Conservation (phyloP, 164 flowering plant genomes). For the Buxus sempervirens region DNA sequence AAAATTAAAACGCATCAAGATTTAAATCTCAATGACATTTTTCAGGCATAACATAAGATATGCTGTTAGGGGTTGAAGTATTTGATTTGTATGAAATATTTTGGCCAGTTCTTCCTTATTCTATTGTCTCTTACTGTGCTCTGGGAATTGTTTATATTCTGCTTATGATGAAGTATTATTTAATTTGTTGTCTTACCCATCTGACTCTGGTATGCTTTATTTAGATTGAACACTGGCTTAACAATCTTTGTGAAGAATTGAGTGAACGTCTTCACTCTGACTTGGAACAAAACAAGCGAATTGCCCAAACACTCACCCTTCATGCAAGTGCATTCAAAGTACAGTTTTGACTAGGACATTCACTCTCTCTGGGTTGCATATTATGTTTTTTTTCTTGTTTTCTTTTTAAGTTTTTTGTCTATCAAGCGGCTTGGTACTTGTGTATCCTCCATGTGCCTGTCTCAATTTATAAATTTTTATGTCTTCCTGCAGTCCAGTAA, state of each 20-base stretch:
- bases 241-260: slow-evolving; percentile 84
- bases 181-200: not conserved
- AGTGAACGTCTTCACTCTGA: slow-evolving; percentile 77
- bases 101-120: not conserved
- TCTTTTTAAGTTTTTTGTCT: not conserved
- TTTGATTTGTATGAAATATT: not conserved
- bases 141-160: not conserved
- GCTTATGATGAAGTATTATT: not conserved
- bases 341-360: not conserved
- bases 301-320: slow-evolving; percentile 76
- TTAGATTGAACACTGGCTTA: slow-evolving; percentile 86
- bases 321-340: slow-evolving; percentile 86
- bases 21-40: too few species aligned
- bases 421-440: not conserved
- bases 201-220: slow-evolving; percentile 10
- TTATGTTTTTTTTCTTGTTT: not conserved
- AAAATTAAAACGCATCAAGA: too few species aligned
- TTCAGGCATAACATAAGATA: too few species aligned
- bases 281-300: slow-evolving; percentile 72
- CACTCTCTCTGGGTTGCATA: not conserved
- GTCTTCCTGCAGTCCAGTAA: slow-evolving; percentile 41
- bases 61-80: too few species aligned
- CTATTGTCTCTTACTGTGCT: not conserved
- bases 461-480: not conserved
- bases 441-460: not conserved